phyloP scores from a whole-genome alignment of 1,284 basidiomycete species.

The Cryptococcus floricola region DNA sequence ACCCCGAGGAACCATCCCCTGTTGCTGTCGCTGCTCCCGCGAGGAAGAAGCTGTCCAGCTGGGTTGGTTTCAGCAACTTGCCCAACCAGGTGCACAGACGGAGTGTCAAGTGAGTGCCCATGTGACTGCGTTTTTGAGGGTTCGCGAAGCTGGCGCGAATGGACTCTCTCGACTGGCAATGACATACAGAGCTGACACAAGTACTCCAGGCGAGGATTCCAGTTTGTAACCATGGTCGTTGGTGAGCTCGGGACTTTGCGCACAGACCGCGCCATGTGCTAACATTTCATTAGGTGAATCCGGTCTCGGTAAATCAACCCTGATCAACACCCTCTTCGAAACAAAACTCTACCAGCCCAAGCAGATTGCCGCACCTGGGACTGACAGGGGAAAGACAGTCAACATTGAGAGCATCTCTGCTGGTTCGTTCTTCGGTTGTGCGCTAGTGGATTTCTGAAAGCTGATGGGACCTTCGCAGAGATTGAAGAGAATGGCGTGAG shows the following conservation, averaged over 20 bases:
- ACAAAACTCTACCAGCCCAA: slow-evolving; percentile 87
- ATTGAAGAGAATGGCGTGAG: slow-evolving; percentile 96
- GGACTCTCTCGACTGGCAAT: too few relatives aligned
- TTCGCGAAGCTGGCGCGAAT: neutral
- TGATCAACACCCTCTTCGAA: slow-evolving; percentile 97
- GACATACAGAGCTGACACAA: neutral
- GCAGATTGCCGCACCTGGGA: slow-evolving; percentile 72
- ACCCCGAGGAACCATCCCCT: neutral
- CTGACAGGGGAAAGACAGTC: slow-evolving; percentile 85
- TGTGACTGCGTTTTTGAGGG: neutral
- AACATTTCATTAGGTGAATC: slow-evolving; percentile 72
- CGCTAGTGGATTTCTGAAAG: neutral
- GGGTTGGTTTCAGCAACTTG: slow-evolving; percentile 78
- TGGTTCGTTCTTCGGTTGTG: slow-evolving; percentile 56
- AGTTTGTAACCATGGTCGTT: slow-evolving; percentile 94
- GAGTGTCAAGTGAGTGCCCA: slow-evolving; percentile 64
- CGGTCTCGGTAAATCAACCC: slow-evolving; percentile 92
- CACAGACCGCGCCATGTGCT: slow-evolving; percentile 7
- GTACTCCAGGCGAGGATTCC: slow-evolving; percentile 72
- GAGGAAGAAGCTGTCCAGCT: slow-evolving; percentile 47
- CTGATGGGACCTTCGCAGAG: slow-evolving; percentile 55
- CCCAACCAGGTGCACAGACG: slow-evolving; percentile 97
- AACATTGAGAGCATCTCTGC: slow-evolving; percentile 94
- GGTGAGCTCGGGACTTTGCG: slow-evolving; percentile 59
- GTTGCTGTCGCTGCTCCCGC: slow-evolving; percentile 4